phyloP scores from a whole-genome alignment of 441 rosid genomes.

The Omphalea diandra region DNA sequence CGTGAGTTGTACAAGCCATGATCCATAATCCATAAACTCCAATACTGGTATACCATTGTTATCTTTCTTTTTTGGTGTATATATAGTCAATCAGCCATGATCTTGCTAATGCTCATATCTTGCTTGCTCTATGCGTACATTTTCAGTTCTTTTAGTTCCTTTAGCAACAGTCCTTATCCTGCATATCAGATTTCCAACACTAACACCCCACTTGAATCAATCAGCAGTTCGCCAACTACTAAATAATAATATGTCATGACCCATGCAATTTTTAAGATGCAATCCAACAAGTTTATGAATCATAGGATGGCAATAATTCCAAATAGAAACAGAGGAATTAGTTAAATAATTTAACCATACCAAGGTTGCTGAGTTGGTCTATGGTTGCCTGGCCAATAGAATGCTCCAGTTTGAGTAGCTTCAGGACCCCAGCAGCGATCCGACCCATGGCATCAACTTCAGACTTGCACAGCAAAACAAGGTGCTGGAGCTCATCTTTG shows the following conservation, averaged over 20 bases:
- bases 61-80: not conserved
- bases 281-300: not conserved
- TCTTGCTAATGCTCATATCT: not conserved
- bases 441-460: constrained; percentile 95
- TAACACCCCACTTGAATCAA: not conserved
- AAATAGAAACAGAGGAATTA: not conserved
- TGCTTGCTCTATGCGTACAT: not conserved
- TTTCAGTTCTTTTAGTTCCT: not conserved
- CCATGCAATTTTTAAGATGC: not conserved
- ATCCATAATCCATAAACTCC: not conserved
- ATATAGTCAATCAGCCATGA: not conserved
- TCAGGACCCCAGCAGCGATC: constrained; percentile 79
- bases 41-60: not conserved
- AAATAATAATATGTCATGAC: constrained; percentile 1
- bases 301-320: not conserved
- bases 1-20: not conserved
- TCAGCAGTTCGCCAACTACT: not conserved
- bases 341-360: constrained; percentile 39
- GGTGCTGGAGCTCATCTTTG: constrained; percentile 86
- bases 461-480: constrained; percentile 73
- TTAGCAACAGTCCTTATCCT: not conserved
- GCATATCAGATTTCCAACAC: constrained; percentile 9
- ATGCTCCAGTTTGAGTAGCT: constrained; percentile 77
- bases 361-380: constrained; percentile 89
- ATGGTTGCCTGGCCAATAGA: constrained; percentile 79